These are phyloP conservation scores for Aquilaria malaccensis DNA, from an alignment of 345 rosid genomes.

Conservation along the genomic window DNA sequence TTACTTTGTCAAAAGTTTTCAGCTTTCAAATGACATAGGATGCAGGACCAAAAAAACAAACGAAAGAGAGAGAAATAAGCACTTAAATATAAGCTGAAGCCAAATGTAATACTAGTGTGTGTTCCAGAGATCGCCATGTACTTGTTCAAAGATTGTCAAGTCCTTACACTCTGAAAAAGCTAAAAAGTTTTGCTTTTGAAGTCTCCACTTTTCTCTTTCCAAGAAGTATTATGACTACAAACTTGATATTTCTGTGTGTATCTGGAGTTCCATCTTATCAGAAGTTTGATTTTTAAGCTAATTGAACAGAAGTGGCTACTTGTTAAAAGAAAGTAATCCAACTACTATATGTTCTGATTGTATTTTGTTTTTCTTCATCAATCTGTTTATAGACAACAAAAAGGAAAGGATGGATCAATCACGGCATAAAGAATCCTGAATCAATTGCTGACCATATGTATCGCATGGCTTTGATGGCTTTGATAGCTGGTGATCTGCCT, in stretches of 20 bases:
- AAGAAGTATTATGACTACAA: neutral
- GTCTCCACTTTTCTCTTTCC: neutral
- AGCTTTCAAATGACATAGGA: too few relatives aligned
- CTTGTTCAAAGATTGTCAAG: too few relatives aligned
- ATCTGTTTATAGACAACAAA: slow-evolving; percentile 59
- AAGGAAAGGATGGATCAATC: slow-evolving; percentile 92
- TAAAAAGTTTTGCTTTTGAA: too few relatives aligned
- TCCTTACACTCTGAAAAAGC: too few relatives aligned
- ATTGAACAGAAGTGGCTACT: neutral
- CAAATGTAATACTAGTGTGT: too few relatives aligned
- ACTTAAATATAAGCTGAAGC: too few relatives aligned
- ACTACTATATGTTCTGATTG: too few relatives aligned
- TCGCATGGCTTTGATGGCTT: slow-evolving; percentile 88
- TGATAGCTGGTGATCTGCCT: slow-evolving; percentile 66
- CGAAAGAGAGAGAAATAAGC: too few relatives aligned
- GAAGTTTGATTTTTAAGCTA: neutral
- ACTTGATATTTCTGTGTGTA: neutral
- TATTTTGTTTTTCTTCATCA: slow-evolving; percentile 3
- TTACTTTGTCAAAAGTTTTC: too few relatives aligned
- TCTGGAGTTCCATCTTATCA: neutral
- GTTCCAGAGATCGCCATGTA: too few relatives aligned
- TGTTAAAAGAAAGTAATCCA: neutral
- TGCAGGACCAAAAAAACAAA: too few relatives aligned
- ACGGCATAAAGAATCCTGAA: slow-evolving; percentile 75
- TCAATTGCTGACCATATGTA: slow-evolving; percentile 97